These are phyloP conservation scores for Stropharia rugosoannulata DNA, from an alignment of 768 basidiomycete species.

Conservation along the genomic window DNA sequence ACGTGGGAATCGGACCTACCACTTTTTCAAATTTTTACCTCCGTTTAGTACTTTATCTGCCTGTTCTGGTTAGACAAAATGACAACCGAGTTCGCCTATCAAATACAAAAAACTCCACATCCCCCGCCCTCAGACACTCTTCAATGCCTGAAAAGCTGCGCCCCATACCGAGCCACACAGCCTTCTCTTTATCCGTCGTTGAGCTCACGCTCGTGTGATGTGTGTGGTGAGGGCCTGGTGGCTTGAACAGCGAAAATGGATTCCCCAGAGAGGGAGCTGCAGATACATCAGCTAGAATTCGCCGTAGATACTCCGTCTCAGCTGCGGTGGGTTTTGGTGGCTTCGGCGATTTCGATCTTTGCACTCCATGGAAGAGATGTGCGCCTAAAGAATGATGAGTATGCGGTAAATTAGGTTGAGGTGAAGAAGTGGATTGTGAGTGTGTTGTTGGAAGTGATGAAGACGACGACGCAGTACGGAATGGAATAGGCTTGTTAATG, in stretches of 20 bases:
- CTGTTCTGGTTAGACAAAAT: no score
- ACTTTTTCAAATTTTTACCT: no score
- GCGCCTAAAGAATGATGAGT: slow-evolving; percentile 5
- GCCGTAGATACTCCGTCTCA: slow-evolving; percentile 66
- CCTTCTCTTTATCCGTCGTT: slow-evolving; percentile 4
- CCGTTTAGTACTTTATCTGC: no score
- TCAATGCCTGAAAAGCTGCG: slow-evolving; percentile 61
- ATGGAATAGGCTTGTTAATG: slow-evolving; percentile 8
- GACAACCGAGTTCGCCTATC: no score
- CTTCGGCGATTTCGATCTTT: slow-evolving; percentile 43
- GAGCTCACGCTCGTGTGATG: not conserved
- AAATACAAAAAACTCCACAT: no score
- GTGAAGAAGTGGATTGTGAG: slow-evolving; percentile 1
- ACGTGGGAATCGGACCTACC: no score
- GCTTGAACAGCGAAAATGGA: slow-evolving; percentile 52
- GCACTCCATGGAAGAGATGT: slow-evolving; percentile 19
- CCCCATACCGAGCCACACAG: slow-evolving; percentile 42
- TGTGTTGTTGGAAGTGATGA: not conserved
- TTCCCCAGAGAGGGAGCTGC: slow-evolving; percentile 32
- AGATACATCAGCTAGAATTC: slow-evolving; percentile 64
- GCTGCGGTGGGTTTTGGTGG: slow-evolving; percentile 53
- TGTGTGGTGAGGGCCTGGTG: slow-evolving; percentile 23
- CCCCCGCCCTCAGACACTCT: slow-evolving; percentile 73
- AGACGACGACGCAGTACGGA: slow-evolving; percentile 2
- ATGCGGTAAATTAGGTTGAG: slow-evolving; percentile 3